phyloP scores from a whole-genome alignment of 768 basidiomycete genomes.

The Sporobolomyces pararoseus region DNA sequence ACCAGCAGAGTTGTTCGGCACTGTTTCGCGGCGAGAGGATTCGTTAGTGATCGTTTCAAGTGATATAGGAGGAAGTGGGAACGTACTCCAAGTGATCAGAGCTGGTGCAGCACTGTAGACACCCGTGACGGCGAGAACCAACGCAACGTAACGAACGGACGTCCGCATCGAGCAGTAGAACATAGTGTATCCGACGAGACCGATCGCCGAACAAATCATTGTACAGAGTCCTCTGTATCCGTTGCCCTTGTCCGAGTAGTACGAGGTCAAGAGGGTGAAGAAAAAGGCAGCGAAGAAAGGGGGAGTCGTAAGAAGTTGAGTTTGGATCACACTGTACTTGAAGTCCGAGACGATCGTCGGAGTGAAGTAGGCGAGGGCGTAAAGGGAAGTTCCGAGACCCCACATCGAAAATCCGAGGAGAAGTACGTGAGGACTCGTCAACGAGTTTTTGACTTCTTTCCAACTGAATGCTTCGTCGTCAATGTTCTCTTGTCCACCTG shows the following conservation, averaged over 20 bases:
- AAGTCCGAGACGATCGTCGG: constrained; percentile 55
- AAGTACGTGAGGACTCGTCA: constrained; percentile 59
- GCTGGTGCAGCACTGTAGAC: constrained; percentile 20
- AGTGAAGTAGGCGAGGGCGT: constrained; percentile 23
- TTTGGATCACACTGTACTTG: constrained; percentile 16
- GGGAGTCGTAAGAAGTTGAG: constrained; percentile 23
- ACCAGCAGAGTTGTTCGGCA: constrained; percentile 25
- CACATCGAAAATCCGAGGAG: constrained; percentile 60
- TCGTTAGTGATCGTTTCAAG: background rate
- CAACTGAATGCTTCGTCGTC: constrained; percentile 57
- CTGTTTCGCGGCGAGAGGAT: background rate
- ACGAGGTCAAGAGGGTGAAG: constrained; percentile 22
- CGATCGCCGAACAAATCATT: too few species aligned
- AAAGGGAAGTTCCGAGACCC: constrained; percentile 47
- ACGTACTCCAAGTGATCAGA: constrained; percentile 25
- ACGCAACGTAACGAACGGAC: constrained; percentile 12
- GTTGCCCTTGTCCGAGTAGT: constrained; percentile 15
- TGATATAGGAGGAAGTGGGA: too few species aligned
- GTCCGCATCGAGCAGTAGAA: constrained; percentile 12
- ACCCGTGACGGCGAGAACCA: constrained; percentile 24
- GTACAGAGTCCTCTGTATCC: constrained; percentile 13
- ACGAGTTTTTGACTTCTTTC: constrained; percentile 57
- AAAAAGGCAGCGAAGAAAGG: constrained; percentile 35
- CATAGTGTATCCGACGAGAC: constrained; percentile 10
- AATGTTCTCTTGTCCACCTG: background rate